These are phyloP conservation scores for Naganishia sp. DNA, from an alignment of 1,284 basidiomycete species.

Conservation along the genomic window DNA sequence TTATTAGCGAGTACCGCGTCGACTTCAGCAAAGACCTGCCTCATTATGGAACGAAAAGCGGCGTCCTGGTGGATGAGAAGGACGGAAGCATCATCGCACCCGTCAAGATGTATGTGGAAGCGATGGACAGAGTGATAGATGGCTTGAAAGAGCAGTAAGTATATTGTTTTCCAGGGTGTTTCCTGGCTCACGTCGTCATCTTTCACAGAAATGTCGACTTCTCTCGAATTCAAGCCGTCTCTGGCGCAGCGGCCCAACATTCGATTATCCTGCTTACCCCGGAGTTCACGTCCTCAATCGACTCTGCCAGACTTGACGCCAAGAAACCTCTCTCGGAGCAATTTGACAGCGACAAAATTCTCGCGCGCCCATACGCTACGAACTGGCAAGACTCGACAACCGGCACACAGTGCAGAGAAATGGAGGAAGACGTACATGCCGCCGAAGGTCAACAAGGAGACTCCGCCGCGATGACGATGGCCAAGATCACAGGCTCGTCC, in stretches of 20 bases:
- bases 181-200: constrained; percentile 2
- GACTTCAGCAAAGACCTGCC: constrained; percentile 80
- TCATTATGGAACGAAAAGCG: constrained; percentile 69
- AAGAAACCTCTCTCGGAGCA: constrained; percentile 5
- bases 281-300: constrained; percentile 48
- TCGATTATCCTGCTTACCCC: constrained; percentile 30
- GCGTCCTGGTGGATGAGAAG: constrained; percentile 66
- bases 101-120: constrained; percentile 79
- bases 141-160: constrained; percentile 59
- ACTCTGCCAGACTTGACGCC: constrained; percentile 54
- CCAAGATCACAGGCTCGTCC: constrained; percentile 62
- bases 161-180: neutral
- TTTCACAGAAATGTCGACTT: constrained; percentile 24
- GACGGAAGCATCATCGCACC: constrained; percentile 75
- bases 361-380: constrained; percentile 70
- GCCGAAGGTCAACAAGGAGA: constrained; percentile 2
- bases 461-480: constrained; percentile 25
- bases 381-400: constrained; percentile 95
- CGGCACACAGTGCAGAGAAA: constrained; percentile 66
- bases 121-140: constrained; percentile 74
- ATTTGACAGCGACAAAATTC: constrained; percentile 56
- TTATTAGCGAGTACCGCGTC: constrained; percentile 72
- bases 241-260: constrained; percentile 34
- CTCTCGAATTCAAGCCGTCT: constrained; percentile 29
- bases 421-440: constrained; percentile 21